Percentiles rank a stretch among this genome's conserved stretches.
phyloP scores from a whole-genome alignment of 306 rosid species.

The Lagenaria siceraria region DNA sequence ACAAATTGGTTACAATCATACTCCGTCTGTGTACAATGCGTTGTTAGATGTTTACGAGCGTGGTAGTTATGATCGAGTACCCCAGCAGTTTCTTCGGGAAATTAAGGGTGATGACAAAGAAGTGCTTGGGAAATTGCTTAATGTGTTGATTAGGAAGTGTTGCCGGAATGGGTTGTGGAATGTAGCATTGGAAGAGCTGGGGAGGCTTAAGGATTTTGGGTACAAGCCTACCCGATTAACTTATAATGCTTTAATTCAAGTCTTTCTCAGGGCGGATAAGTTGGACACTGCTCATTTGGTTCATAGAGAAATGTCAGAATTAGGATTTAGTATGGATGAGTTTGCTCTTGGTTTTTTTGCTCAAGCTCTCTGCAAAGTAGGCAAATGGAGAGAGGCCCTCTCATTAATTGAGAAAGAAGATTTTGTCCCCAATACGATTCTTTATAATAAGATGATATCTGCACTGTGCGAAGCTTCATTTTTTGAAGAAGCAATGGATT shows the following conservation, averaged over 20 bases:
- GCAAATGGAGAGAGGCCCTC: constrained; percentile 54
- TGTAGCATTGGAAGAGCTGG: constrained; percentile 68
- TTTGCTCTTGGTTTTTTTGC: constrained; percentile 46
- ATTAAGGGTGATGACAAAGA: constrained; percentile 42
- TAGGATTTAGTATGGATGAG: constrained; percentile 56
- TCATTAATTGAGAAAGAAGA: constrained; percentile 45
- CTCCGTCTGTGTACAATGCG: constrained; percentile 27
- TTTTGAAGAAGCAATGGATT: constrained; percentile 70
- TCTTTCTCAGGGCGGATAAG: constrained; percentile 50
- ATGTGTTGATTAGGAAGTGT: constrained; percentile 52
- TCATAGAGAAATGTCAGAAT: constrained; percentile 56
- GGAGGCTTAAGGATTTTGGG: constrained; percentile 80
- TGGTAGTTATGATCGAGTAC: constrained; percentile 25
- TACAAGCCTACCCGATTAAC: constrained; percentile 47
- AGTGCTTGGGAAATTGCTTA: constrained; percentile 53
- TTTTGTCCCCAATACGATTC: constrained; percentile 38
- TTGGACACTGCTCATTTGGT: constrained; percentile 60
- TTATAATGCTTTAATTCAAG: constrained; percentile 63
- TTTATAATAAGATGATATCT: constrained; percentile 65
- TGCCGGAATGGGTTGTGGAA: constrained; percentile 73
- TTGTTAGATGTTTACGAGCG: constrained; percentile 34
- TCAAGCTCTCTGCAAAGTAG: constrained; percentile 49
- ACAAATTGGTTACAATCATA: constrained; percentile 64
- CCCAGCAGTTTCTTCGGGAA: constrained; percentile 28
- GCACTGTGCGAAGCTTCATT: constrained; percentile 74